Conservation (phyloP, 2,329 filamentous ascomycete species). For the Verticillium zaregamsianum region DNA sequence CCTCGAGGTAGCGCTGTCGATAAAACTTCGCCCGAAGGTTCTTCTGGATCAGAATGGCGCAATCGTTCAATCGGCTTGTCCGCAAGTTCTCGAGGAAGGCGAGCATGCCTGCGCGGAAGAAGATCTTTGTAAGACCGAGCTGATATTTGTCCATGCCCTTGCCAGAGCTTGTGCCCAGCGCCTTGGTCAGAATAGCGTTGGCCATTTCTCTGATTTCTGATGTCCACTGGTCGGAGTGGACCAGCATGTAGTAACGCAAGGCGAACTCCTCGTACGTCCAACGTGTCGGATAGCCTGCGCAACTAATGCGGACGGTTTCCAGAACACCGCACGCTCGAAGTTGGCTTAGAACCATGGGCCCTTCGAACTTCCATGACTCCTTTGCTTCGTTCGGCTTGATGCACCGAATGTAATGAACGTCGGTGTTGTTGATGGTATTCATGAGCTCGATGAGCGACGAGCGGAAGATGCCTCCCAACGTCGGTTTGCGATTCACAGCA, state of each 20-base stretch:
- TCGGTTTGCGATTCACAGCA: slow-evolving; percentile 92
- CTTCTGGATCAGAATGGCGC: slow-evolving; percentile 98
- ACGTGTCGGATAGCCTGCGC: slow-evolving; percentile 91
- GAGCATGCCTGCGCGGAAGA: slow-evolving; percentile 98
- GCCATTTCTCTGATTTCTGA: slow-evolving; percentile 93
- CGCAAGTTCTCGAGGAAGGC: slow-evolving; percentile 94
- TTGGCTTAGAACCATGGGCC: slow-evolving; percentile 97
- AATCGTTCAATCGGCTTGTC: slow-evolving; percentile 85
- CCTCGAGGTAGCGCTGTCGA: slow-evolving; percentile 83
- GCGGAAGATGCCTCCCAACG: slow-evolving; percentile 96
- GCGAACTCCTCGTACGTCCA: slow-evolving; percentile 99
- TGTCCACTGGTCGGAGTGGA: slow-evolving; percentile 85
- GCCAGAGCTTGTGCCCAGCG: slow-evolving; percentile 71
- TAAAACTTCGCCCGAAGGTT: slow-evolving; percentile 96
- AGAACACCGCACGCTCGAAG: slow-evolving; percentile 97
- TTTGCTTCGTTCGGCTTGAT: slow-evolving; percentile 99
- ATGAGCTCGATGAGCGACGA: slow-evolving; percentile 97
- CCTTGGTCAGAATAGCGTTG: slow-evolving; percentile 84
- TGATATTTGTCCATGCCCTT: slow-evolving; percentile 90
- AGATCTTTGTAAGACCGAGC: slow-evolving; percentile 96
- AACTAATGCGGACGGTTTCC: slow-evolving; percentile 96
- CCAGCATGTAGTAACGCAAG: slow-evolving; percentile 95
- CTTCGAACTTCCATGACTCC: slow-evolving; percentile 95
- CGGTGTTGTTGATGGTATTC: slow-evolving; percentile 95
- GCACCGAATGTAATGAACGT: slow-evolving; percentile 98